Percentiles rank a stretch among this genome's conserved stretches.
These are phyloP conservation scores for Lagenidium giganteum DNA, from an alignment of 352 stramenopile genomes.

Conservation along the genomic window DNA sequence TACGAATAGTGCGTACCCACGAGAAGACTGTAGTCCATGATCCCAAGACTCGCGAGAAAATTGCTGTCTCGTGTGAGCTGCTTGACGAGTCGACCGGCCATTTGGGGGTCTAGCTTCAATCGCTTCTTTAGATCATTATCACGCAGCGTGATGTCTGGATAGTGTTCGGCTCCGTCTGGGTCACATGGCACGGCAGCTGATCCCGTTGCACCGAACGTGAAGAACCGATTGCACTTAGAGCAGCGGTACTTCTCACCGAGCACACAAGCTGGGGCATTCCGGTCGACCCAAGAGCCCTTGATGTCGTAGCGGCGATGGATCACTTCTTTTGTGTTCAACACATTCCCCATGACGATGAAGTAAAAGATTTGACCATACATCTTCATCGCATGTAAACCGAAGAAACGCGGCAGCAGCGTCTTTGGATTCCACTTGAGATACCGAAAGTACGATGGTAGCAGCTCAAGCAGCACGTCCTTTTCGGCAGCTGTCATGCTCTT, in stretches of 20 bases:
- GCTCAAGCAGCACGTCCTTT: slow-evolving; percentile 67
- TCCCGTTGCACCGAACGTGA: slow-evolving; percentile 54
- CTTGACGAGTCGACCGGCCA: slow-evolving; percentile 57
- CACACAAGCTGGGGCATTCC: slow-evolving; percentile 72
- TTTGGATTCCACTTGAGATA: slow-evolving; percentile 87
- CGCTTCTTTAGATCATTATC: slow-evolving; percentile 87
- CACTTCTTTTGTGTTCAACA: slow-evolving; percentile 75
- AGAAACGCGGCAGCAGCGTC: slow-evolving; percentile 86
- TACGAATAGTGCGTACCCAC: slow-evolving; percentile 84
- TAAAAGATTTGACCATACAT: slow-evolving; percentile 91
- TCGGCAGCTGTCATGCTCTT: slow-evolving; percentile 85
- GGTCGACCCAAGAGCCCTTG: slow-evolving; percentile 88
- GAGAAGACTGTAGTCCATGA: slow-evolving; percentile 91
- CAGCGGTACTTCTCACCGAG: slow-evolving; percentile 75
- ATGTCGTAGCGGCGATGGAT: slow-evolving; percentile 90
- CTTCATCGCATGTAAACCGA: slow-evolving; percentile 87
- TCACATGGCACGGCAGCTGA: slow-evolving; percentile 44
- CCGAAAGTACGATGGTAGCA: slow-evolving; percentile 78
- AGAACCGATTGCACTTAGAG: slow-evolving; percentile 84
- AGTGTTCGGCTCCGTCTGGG: slow-evolving; percentile 62
- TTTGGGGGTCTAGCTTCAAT: slow-evolving; percentile 55
- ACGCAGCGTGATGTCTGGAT: slow-evolving; percentile 73
- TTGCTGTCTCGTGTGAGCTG: slow-evolving; percentile 81
- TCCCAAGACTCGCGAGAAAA: slow-evolving; percentile 75
- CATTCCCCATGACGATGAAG: slow-evolving; percentile 92